These are phyloP conservation scores for Crepidotus variabilis DNA, from an alignment of 768 basidiomycete genomes.

Conservation along the genomic window DNA sequence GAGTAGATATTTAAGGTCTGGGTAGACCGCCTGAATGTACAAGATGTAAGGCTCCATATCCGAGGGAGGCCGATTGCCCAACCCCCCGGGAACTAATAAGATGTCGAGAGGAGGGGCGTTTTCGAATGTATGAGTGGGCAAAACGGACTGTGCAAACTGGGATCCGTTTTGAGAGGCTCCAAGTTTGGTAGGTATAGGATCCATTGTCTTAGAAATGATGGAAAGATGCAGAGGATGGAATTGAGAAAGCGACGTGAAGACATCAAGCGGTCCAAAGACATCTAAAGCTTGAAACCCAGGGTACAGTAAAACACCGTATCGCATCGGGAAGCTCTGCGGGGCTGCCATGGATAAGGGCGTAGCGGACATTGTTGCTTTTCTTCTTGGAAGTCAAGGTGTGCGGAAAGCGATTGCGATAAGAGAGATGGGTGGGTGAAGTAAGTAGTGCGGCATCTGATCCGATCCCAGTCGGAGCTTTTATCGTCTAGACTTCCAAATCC, in stretches of 20 bases:
- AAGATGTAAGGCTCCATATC: constrained; percentile 22
- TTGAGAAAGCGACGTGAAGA: constrained; percentile 25
- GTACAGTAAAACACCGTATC: constrained; percentile 26
- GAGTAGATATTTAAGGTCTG: constrained; percentile 33
- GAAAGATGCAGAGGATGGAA: constrained; percentile 24
- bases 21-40: constrained; percentile 31
- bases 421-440: too few species aligned
- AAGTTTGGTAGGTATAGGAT: constrained; percentile 29
- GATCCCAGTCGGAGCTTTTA: too few species aligned
- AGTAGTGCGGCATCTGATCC: too few species aligned
- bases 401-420: not conserved
- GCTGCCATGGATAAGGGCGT: constrained; percentile 12
- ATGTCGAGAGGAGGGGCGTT: constrained; percentile 33
- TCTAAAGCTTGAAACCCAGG: constrained; percentile 32
- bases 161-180: constrained; percentile 16
- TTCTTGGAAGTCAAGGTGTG: not conserved
- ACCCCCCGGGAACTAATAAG: constrained; percentile 26
- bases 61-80: constrained; percentile 22
- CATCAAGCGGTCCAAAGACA: constrained; percentile 32
- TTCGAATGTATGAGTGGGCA: constrained; percentile 37
- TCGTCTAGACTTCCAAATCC: too few species aligned
- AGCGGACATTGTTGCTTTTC: not conserved
- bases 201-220: constrained; percentile 26
- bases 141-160: constrained; percentile 28
- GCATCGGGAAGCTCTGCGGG: constrained; percentile 16